These are phyloP conservation scores for Stropharia rugosoannulata DNA, from an alignment of 768 basidiomycete genomes.

Conservation along the genomic window DNA sequence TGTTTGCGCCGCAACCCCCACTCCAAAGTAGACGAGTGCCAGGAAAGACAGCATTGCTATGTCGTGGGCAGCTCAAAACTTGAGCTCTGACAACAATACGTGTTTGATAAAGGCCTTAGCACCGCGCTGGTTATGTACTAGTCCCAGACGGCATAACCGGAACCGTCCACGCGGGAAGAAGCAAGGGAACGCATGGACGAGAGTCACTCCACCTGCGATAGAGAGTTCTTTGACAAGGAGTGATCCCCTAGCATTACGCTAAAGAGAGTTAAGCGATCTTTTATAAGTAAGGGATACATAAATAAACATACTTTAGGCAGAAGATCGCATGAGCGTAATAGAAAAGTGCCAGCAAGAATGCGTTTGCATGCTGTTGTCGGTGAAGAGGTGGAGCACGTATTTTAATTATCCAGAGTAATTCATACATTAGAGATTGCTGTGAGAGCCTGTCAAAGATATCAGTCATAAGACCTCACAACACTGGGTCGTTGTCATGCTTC, in stretches of 20 bases:
- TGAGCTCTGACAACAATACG: neutral
- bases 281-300: neutral
- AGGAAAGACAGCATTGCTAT: neutral
- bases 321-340: neutral
- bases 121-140: neutral
- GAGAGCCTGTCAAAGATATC: too few species aligned
- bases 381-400: neutral
- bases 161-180: neutral
- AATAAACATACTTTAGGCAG: neutral
- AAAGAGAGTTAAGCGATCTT: neutral
- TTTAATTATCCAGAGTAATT: too few species aligned
- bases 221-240: conserved; percentile 1
- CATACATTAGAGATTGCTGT: too few species aligned
- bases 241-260: neutral
- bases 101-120: neutral
- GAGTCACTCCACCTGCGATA: conserved; percentile 1
- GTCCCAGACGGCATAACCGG: neutral
- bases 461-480: too few species aligned
- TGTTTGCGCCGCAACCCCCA: conserved; percentile 15
- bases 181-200: conserved; percentile 1
- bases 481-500: too few species aligned
- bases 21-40: conserved; percentile 1
- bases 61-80: neutral
- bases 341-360: neutral
- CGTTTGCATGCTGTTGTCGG: neutral